phyloP scores from a whole-genome alignment of 441 rosid genomes.

The Macaranga tanarius region DNA sequence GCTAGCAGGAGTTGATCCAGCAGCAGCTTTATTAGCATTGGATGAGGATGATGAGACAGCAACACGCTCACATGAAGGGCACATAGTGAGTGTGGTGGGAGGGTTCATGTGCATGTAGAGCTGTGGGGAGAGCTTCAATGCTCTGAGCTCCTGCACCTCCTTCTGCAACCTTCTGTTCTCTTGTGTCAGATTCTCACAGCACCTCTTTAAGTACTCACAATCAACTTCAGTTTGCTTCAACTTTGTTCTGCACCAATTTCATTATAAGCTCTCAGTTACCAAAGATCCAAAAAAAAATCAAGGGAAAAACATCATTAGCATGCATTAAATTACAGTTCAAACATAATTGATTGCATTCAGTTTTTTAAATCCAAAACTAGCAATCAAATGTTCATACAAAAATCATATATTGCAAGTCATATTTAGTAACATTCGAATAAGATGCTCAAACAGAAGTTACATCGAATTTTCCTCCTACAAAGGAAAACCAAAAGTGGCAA shows the following conservation, averaged over 20 bases:
- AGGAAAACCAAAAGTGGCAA: neutral
- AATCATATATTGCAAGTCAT: too few species aligned
- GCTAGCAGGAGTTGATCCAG: conserved; percentile 27
- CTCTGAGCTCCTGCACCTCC: conserved; percentile 81
- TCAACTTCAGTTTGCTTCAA: conserved; percentile 95
- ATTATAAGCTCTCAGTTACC: neutral
- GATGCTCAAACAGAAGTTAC: neutral
- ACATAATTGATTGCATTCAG: neutral
- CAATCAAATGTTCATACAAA: neutral
- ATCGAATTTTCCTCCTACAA: too few species aligned
- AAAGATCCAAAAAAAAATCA: too few species aligned
- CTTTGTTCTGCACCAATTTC: conserved; percentile 55
- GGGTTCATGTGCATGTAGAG: conserved; percentile 86
- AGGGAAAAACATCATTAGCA: too few species aligned
- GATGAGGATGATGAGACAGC: conserved; percentile 37
- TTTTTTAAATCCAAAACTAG: neutral
- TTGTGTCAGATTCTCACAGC: conserved; percentile 80
- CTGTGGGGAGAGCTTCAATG: conserved; percentile 69
- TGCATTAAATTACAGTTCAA: neutral
- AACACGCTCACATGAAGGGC: conserved; percentile 91
- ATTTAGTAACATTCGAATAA: neutral
- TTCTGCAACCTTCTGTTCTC: conserved; percentile 84
- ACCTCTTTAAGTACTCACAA: conserved; percentile 74
- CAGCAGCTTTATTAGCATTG: conserved; percentile 1
- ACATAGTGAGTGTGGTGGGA: conserved; percentile 95